Evolutionary conservation across 1,284 basidiomycete genomes (phyloP), one percentile per base, ranked within the genome.

Genomic region (Microbotryomycetes sp.): DNA sequence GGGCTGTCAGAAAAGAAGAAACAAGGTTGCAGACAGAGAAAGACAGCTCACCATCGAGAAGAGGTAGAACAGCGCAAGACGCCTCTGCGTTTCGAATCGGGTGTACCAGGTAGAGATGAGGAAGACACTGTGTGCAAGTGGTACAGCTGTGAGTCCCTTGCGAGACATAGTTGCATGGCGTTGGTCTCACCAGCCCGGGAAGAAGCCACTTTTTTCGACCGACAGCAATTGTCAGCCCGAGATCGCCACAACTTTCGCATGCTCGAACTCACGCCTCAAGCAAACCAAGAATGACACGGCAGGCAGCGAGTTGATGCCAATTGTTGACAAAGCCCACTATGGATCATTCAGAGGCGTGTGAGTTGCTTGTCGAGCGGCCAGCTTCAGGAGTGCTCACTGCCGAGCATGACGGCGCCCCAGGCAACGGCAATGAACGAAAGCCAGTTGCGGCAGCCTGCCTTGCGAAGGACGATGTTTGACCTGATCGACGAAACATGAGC

Each of bases 71-170:
- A 71, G 64, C 5, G 74, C 73, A 58, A 77, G 66, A 27, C 76
- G 71, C 30, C 66, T 68, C 52, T 78, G 76, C 56, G 76, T 75
- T 66, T 78, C 75, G 56, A 72, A 72, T 15, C 79, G 75, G 0
- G 76, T 76, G 69, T 79, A 80, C 78, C 78, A 79, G 45, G 71
- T 74, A 4, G 75, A 73, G 60, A 79, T 74, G 21, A 80, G 71
- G 70, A 73, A 78, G 1, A 76, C 75, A 52, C 72, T n/a, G n/a
- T n/a, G n/a, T n/a, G n/a, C n/a, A n/a, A n/a, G n/a, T n/a, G n/a
- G n/a, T n/a, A n/a, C n/a, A n/a, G n/a, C n/a, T n/a, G n/a, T n/a
- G n/a, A n/a, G n/a, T n/a, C n/a, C n/a, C n/a, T n/a, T n/a, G n/a
- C n/a, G n/a, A n/a, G n/a, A n/a, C n/a, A n/a, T n/a, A 29, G 18